Evolutionary conservation across 2,329 filamentous ascomycete genomes (phyloP).

Genomic region (Fusarium domesticum): DNA sequence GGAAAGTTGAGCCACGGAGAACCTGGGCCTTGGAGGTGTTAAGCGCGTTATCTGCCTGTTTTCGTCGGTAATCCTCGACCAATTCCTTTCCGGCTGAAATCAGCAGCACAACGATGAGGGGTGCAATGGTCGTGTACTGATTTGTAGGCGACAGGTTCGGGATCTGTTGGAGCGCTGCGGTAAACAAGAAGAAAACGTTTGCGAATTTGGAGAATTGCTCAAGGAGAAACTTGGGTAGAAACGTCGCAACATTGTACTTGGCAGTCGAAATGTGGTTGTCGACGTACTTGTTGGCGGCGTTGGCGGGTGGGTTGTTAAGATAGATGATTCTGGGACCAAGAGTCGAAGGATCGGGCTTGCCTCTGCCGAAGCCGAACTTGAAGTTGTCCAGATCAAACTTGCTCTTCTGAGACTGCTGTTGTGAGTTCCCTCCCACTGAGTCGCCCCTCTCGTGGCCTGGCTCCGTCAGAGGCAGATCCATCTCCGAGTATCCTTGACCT

Average conservation of each 20-base stretch:
- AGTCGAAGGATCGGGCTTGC: constrained; percentile 84
- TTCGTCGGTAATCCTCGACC: constrained; percentile 89
- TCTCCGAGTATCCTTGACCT: constrained; percentile 87
- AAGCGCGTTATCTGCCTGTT: constrained; percentile 78
- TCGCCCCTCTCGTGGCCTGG: constrained; percentile 45
- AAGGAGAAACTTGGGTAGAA: constrained; percentile 93
- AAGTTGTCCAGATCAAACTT: constrained; percentile 69
- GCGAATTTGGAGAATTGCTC: constrained; percentile 99
- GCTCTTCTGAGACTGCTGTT: constrained; percentile 39
- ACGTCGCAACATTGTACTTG: constrained; percentile 93
- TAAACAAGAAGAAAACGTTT: constrained; percentile 99
- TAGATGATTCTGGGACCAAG: constrained; percentile 90
- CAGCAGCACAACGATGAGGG: constrained; percentile 81
- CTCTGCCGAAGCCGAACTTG: constrained; percentile 86
- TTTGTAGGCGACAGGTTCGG: constrained; percentile 94
- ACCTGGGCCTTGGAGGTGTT: constrained; percentile 86
- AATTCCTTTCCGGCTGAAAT: constrained; percentile 96
- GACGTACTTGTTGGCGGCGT: constrained; percentile 82
- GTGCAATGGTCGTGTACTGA: constrained; percentile 91
- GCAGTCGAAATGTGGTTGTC: constrained; percentile 97
- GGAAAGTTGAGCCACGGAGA: constrained; percentile 77
- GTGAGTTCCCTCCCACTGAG: constrained; percentile 41
- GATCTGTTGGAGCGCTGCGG: constrained; percentile 89
- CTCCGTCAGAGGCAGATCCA: constrained; percentile 94
- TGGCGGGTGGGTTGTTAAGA: constrained; percentile 93